Percentiles rank a stretch among this genome's conserved stretches.
These are phyloP conservation scores for Lecanicillium sp. DNA, from an alignment of 2,329 filamentous ascomycete genomes.

Conservation along the genomic window DNA sequence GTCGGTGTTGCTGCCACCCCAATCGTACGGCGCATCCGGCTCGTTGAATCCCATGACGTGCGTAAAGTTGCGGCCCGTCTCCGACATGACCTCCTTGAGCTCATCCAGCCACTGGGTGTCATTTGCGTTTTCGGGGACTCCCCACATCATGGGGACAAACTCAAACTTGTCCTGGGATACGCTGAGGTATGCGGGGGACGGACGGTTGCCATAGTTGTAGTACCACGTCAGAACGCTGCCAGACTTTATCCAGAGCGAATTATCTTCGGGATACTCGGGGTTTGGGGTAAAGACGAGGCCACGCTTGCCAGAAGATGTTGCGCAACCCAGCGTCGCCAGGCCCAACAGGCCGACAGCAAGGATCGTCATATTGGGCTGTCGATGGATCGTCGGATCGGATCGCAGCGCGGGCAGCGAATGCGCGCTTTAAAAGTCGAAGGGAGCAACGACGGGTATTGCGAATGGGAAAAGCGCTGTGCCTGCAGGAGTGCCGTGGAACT, in stretches of 20 bases:
- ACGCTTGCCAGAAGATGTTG: constrained; percentile 49
- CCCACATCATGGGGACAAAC: constrained; percentile 80
- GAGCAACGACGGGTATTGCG: no score
- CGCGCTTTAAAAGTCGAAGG: no score
- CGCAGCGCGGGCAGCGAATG: neutral
- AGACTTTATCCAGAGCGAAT: constrained; percentile 53
- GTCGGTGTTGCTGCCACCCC: constrained; percentile 56
- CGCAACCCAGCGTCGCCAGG: constrained; percentile 16
- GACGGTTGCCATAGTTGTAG: constrained; percentile 65
- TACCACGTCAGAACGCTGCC: constrained; percentile 68
- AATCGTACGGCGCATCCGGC: constrained; percentile 50
- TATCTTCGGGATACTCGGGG: constrained; percentile 47
- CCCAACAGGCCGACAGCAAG: constrained; percentile 11
- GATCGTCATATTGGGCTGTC: constrained; percentile 1
- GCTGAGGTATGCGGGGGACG: constrained; percentile 43
- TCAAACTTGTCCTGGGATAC: constrained; percentile 50
- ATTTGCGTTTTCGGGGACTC: constrained; percentile 37
- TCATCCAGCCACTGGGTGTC: constrained; percentile 54
- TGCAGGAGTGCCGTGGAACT: no score
- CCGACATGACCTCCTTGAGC: constrained; percentile 45
- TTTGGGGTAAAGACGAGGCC: constrained; percentile 64
- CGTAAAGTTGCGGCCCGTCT: constrained; percentile 46
- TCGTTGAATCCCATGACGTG: constrained; percentile 76
- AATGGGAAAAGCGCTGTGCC: no score
- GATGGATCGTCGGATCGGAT: neutral